Evolutionary conservation across 1,139 yeast species (phyloP).

Genomic region (Candida tropicalis): DNA sequence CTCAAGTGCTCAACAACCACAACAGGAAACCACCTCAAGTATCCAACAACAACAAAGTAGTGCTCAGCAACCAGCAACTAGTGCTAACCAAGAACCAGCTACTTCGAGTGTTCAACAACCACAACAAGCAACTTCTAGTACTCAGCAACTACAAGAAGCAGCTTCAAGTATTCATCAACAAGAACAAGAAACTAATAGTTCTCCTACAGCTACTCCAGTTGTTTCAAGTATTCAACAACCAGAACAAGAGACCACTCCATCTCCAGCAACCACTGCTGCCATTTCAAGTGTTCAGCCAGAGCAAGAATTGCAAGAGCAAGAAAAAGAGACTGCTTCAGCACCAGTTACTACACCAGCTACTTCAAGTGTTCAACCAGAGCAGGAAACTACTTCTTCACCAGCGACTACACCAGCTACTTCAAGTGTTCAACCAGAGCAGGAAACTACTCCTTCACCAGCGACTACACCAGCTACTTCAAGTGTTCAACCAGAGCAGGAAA

Average conservation of each 20-base stretch:
- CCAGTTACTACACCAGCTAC: conserved; percentile 8
- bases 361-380: background rate
- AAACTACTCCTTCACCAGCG: conserved; percentile 3
- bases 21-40: background rate
- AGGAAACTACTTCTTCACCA: background rate
- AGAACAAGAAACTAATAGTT: background rate
- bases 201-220: no score
- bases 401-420: conserved; percentile 3
- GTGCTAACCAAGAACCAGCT: no score
- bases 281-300: background rate
- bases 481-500: background rate
- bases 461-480: conserved; percentile 1
- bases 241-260: background rate
- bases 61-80: background rate
- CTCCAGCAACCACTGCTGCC: background rate
- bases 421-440: background rate
- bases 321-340: no score
- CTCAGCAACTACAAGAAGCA: background rate
- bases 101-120: background rate
- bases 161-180: background rate
- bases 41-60: background rate
- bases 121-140: background rate
- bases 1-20: background rate
- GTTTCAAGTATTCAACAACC: no score
- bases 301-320: no score